Evolutionary conservation across 345 rosid species (phyloP).

Genomic region (Populus deltoides): DNA sequence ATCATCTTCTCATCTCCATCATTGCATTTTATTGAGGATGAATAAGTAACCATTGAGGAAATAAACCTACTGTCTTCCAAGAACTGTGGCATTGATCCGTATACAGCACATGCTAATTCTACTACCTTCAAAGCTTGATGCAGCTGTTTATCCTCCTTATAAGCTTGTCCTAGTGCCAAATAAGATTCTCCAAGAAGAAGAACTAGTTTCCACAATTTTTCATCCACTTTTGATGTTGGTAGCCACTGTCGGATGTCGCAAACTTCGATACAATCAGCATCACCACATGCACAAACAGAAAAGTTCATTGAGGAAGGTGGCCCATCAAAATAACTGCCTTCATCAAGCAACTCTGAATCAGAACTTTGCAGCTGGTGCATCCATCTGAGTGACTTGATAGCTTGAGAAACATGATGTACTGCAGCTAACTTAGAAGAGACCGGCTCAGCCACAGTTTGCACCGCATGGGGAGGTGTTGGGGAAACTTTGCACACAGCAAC

Average conservation of each 20-base stretch:
- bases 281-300: slow-evolving; percentile 89
- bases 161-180: slow-evolving; percentile 80
- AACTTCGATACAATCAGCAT: slow-evolving; percentile 92
- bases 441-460: slow-evolving; percentile 55
- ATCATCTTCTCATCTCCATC: slow-evolving; percentile 22
- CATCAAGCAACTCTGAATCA: slow-evolving; percentile 38
- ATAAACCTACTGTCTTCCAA: slow-evolving; percentile 61
- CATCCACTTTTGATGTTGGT: slow-evolving; percentile 78
- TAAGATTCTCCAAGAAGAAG: slow-evolving; percentile 94
- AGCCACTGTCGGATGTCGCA: slow-evolving; percentile 96
- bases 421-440: slow-evolving; percentile 85
- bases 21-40: slow-evolving; percentile 26
- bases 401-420: slow-evolving; percentile 92
- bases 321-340: slow-evolving; percentile 25
- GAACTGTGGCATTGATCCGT: slow-evolving; percentile 94
- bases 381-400: slow-evolving; percentile 93
- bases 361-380: slow-evolving; percentile 70
- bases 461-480: slow-evolving; percentile 36
- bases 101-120: slow-evolving; percentile 73
- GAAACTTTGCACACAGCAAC: slow-evolving; percentile 37
- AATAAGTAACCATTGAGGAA: slow-evolving; percentile 57
- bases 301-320: slow-evolving; percentile 39
- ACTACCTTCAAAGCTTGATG: slow-evolving; percentile 76
- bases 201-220: slow-evolving; percentile 91
- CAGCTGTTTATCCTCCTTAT: slow-evolving; percentile 78